Base-by-base conservation (phyloP, 345 rosid species). In the Gossypium turneri region DNA sequence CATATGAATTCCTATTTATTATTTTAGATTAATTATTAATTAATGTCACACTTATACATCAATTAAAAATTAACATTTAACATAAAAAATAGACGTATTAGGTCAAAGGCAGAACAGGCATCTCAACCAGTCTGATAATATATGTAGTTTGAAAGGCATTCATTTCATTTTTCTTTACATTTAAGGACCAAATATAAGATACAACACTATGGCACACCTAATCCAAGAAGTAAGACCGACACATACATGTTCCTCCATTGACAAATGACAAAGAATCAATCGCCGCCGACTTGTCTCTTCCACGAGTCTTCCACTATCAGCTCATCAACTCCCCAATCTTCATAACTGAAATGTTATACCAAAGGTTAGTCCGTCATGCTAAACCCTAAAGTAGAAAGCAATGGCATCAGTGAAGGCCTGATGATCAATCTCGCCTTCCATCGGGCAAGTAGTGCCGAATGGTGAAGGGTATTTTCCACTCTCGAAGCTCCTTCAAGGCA, bases 231-330 rank as follows among this genome's bases (percentile, higher is more conserved):
- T 43, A n/a, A 64, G 24, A 45, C 5, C 34, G 4, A 66, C 11
- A 66, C 34, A 47, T 67, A 7, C 55, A 45, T 12, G 47, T 9
- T 65, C 27, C 69, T 65, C 69, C 51, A 65, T 12, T 66, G 22
- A 65, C 44, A 55, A 53, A 17, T 34, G 63, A 7, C 19, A 2
- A 2, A 69, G 13, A 55, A 73, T 86, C 84, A 90, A 78, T 86
- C 92, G 9, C 98, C 97, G 25, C 98, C 97, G 2, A 92, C 97
- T 80, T 94, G 98, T 77, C 97, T 87, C 86, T 92, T 92, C 97
- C 97, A 94, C 0, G 97, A 92, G 82, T 92, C 97, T 78, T 94
- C 97, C 59, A 90, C 95, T 20, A 94, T 90, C 85, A 94, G 66
- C 64, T 94, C 97, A 79, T 90, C 93, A 9, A 88, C 98, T 75